Evolutionary conservation across 225 moss, liverwort and hornwort species (phyloP).

Genomic region (Ulota crispa): DNA sequence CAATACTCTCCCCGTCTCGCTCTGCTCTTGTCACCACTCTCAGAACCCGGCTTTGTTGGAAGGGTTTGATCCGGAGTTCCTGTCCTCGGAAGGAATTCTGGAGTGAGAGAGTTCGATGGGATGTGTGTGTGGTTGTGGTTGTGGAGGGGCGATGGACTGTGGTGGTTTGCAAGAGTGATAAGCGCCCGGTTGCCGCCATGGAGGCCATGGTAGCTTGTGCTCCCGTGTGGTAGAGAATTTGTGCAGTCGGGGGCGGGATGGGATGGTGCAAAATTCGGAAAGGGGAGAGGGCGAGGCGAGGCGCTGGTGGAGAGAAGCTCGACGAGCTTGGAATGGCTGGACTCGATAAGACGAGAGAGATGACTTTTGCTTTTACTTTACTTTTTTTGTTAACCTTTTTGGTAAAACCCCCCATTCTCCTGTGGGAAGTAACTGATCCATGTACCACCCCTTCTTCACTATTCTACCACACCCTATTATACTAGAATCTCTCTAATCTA

Average conservation of each 20-base stretch:
- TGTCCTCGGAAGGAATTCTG: conserved; percentile 15
- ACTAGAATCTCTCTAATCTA: too few relatives aligned
- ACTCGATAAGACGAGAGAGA: not conserved
- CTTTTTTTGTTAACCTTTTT: not conserved
- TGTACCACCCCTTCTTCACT: too few relatives aligned
- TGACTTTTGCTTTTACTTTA: not conserved
- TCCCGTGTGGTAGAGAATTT: not conserved
- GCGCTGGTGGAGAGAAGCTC: too few relatives aligned
- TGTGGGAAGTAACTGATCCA: too few relatives aligned
- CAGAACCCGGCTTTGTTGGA: not conserved
- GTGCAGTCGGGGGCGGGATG: not conserved
- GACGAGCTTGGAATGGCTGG: too few relatives aligned
- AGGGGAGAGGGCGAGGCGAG: too few relatives aligned
- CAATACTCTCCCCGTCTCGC: conserved; percentile 23
- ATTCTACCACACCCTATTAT: too few relatives aligned
- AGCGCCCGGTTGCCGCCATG: conserved; percentile 11
- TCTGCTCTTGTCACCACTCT: conserved; percentile 35
- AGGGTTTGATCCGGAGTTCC: not conserved
- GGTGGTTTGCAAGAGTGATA: not conserved
- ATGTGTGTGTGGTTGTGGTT: not conserved
- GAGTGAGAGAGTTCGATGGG: not conserved
- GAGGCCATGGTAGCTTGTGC: conserved; percentile 24
- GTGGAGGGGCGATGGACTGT: not conserved
- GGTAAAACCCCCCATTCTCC: too few relatives aligned
- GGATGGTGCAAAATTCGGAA: not conserved